Conservation (phyloP, 495 filamentous ascomycete species). For the Viridothelium virens region DNA sequence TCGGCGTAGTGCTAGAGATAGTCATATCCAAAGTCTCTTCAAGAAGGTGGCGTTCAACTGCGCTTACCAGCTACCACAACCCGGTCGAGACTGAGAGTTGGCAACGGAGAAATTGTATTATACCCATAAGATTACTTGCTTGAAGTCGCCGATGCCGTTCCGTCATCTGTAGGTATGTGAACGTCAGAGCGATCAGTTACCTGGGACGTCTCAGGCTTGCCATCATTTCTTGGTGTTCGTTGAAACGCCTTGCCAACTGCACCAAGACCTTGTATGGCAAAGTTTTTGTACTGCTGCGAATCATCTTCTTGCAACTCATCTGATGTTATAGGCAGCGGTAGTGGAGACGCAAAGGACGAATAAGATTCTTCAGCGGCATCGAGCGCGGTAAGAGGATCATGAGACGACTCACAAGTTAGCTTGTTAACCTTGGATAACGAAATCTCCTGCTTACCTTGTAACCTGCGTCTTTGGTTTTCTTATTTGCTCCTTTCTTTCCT, state of each 20-base stretch:
- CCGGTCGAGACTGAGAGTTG: too few relatives aligned
- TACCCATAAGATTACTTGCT: too few relatives aligned
- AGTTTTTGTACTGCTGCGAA: slow-evolving; percentile 2
- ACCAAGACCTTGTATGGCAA: background rate
- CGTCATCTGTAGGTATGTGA: too few relatives aligned
- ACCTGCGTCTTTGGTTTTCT: background rate
- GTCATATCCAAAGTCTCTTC: too few relatives aligned
- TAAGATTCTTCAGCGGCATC: background rate
- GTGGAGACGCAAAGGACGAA: background rate
- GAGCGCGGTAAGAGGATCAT: slow-evolving; percentile 2
- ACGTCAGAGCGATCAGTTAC: too few relatives aligned
- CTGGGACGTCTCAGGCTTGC: too few relatives aligned
- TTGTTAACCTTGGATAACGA: background rate
- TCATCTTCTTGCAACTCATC: background rate
- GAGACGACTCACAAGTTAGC: background rate
- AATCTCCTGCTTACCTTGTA: background rate
- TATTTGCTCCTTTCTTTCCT: background rate
- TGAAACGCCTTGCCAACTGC: background rate
- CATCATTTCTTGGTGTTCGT: background rate
- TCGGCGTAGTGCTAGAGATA: too few relatives aligned
- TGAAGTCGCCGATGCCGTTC: too few relatives aligned
- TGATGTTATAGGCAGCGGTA: background rate
- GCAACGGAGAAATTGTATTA: too few relatives aligned
- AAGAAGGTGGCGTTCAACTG: too few relatives aligned
- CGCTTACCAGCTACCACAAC: too few relatives aligned